Conservation (phyloP, 345 rosid genomes). For the Nephelium lappaceum region DNA sequence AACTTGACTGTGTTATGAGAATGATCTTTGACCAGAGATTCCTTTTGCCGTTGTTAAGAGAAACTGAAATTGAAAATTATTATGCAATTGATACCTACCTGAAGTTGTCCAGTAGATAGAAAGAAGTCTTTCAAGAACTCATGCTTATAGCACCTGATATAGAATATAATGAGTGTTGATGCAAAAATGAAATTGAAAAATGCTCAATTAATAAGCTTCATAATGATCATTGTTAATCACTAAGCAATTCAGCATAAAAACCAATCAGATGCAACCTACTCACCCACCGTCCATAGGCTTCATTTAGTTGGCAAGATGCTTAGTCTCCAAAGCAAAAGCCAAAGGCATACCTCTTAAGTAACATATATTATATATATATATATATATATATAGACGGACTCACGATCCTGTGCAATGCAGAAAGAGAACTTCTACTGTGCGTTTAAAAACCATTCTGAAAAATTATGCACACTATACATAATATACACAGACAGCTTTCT, state of each 20-base stretch:
- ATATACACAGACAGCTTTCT: background rate
- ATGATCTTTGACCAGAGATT: background rate
- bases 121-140: conserved; percentile 96
- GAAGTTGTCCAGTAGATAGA: conserved; percentile 88
- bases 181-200: background rate
- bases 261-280: background rate
- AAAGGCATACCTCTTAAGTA: background rate
- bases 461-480: background rate
- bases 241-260: background rate
- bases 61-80: conserved; percentile 15
- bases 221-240: background rate
- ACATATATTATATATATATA: background rate
- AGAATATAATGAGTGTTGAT: conserved; percentile 18
- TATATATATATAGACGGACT: background rate
- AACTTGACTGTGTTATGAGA: background rate
- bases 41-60: background rate
- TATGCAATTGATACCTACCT: conserved; percentile 53
- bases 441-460: background rate
- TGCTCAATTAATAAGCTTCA: background rate
- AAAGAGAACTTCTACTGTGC: background rate
- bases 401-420: background rate
- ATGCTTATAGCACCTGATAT: conserved; percentile 73
- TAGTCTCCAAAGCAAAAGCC: background rate
- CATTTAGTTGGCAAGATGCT: background rate
- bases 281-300: background rate